Evolutionary conservation across 768 basidiomycete species (phyloP), one percentile per base, ranked within the genome.

Genomic region (Auriscalpium microsporum): DNA sequence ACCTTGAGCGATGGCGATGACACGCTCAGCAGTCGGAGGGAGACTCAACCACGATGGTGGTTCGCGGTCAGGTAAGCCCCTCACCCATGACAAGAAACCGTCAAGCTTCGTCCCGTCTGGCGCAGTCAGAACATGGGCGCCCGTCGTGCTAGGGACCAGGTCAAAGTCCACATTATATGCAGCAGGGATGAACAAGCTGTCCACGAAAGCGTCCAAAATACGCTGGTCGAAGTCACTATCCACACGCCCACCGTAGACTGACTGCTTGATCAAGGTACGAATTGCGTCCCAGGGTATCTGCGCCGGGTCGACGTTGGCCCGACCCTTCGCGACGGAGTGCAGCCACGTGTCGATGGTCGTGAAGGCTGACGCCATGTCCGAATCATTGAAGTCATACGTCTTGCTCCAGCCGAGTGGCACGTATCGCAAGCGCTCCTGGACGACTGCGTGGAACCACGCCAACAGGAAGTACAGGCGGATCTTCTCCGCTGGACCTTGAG

Each of bases 401-500:
- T 96, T 92, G 68, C 88, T 94, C 94, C 95, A 99, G 0, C 96
- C 95, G 14, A 99, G 74, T 7, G 96, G 96, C 9, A 86, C 90
- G 68, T 97, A 99, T 44, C 95, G 90, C 11, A 98, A 76, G 58
- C 96, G 90, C 70, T 98, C 96, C 72, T 96, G 94, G 1, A 98
- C 86, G 17, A 98, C 83, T 11, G 96, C 94, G 65, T 99, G 96
- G 87, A 98, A 96, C 94, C 95, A 99, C 1, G 96, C 91, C 34
- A 98, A 80, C 36, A 97, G 76, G 86, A 97, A 97, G 72, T 95
- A 94, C 48, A 98, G 70, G 6, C 96, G 83, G 42, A 86, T 78
- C 69, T 96, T 96, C 72, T 99, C 96, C 3, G 84, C 85, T 8
- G 95, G 95, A 6, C 95, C 96, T 66, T 88, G 82, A 1, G 82